Percentiles rank a stretch among this genome's conserved stretches.
Evolutionary conservation across 805 yeast species (phyloP).

Genomic region (Maudiozyma bulderi): DNA sequence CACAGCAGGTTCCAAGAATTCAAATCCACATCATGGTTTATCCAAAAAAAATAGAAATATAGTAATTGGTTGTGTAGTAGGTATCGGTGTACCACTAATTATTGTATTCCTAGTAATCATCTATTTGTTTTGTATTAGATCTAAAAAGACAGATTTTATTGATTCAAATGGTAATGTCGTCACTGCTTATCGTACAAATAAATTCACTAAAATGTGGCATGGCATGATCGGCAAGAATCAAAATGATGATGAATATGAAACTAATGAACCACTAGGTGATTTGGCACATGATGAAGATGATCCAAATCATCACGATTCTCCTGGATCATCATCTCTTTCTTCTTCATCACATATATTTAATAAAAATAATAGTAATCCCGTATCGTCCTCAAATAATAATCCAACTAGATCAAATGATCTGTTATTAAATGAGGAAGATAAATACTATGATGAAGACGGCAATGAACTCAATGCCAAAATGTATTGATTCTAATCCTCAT

Average conservation of each 20-base stretch:
- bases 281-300: slow-evolving; percentile 8
- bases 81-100: slow-evolving; percentile 54
- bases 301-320: not conserved
- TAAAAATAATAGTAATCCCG: slow-evolving; percentile 1
- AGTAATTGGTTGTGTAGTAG: slow-evolving; percentile 59
- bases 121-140: slow-evolving; percentile 17
- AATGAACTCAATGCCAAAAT: slow-evolving; percentile 18
- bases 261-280: slow-evolving; percentile 18
- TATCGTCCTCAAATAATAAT: slow-evolving; percentile 10
- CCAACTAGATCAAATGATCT: slow-evolving; percentile 9
- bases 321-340: not conserved
- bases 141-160: slow-evolving; percentile 22
- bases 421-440: slow-evolving; percentile 16
- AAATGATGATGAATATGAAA: slow-evolving; percentile 18
- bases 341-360: no score
- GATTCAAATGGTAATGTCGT: slow-evolving; percentile 27
- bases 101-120: slow-evolving; percentile 11
- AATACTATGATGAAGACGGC: slow-evolving; percentile 16
- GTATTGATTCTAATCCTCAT: slow-evolving; percentile 5
- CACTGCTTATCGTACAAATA: slow-evolving; percentile 19
- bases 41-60: slow-evolving; percentile 39
- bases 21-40: slow-evolving; percentile 29
- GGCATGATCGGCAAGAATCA: slow-evolving; percentile 15
- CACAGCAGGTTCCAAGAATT: slow-evolving; percentile 17
- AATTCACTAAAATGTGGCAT: slow-evolving; percentile 16